phyloP scores from a whole-genome alignment of 2,329 filamentous ascomycete genomes.

The Trichoderma arundinaceum region DNA sequence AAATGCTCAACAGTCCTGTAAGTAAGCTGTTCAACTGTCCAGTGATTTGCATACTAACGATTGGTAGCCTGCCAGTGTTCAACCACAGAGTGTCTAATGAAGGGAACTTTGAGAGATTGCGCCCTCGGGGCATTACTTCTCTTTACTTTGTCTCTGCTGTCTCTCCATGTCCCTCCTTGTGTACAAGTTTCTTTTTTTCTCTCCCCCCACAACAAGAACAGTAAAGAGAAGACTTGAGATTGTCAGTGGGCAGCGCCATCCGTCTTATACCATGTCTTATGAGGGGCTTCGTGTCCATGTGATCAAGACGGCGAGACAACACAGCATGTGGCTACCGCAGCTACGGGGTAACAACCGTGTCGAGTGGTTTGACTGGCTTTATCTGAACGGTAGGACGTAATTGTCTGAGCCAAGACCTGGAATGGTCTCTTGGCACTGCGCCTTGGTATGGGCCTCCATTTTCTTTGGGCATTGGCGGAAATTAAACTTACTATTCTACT shows the following conservation, averaged over 20 bases:
- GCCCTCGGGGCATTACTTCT: neutral
- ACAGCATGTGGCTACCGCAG: conserved; percentile 35
- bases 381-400: conserved; percentile 39
- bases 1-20: conserved; percentile 95
- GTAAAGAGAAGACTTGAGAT: neutral
- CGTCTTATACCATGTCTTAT: conserved; percentile 21
- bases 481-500: neutral
- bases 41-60: conserved; percentile 25
- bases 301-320: conserved; percentile 27
- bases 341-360: conserved; percentile 44
- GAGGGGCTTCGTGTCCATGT: conserved; percentile 20
- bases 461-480: conserved; percentile 11
- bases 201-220: neutral
- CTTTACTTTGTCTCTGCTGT: neutral
- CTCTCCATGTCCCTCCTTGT: neutral
- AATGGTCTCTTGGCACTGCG: conserved; percentile 39
- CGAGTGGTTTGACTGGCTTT: conserved; percentile 36
- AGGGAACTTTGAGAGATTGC: neutral
- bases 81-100: conserved; percentile 60
- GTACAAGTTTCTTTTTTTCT: neutral
- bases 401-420: conserved; percentile 39
- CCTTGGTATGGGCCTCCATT: conserved; percentile 20
- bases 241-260: conserved; percentile 17
- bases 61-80: conserved; percentile 58
- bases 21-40: conserved; percentile 48